Base-by-base conservation (phyloP, 2,329 filamentous ascomycete genomes). In the Arthrinium phaeospermum region DNA sequence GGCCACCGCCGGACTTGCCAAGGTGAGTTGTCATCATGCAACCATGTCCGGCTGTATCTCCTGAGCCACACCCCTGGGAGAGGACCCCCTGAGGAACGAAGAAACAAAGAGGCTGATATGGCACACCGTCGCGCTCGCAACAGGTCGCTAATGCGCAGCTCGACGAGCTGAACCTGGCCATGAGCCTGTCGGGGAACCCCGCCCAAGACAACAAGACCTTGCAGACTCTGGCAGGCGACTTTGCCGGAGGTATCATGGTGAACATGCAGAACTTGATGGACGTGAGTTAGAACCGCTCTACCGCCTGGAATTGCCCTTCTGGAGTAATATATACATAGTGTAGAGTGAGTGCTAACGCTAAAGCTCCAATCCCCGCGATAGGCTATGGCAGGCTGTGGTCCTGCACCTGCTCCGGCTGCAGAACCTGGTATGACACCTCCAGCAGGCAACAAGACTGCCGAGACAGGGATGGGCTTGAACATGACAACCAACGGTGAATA, bases 91-190 rank as follows among this genome's bases (percentile, higher is more conserved):
- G 13, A 68, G 27, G 67, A 16, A 7, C 27, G 45, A 22, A 47
- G 46, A n/a, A n/a, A 22, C 2, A 49, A n/a, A 16, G 4, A 47
- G 14, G 37, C 24, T 64, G 34, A 64, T 19, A 64, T 13, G 27
- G 7, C 16, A 19, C 34, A 16, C 8, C 13, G 10, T 41, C 10
- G 57, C 34, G 10, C n/a, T n/a, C 19, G n/a, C 30, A 1, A n/a
- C 8, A 81, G 81, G 37, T 82, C 76, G 64, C 57, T 37, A 45
- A 47, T 12, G 77, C 74, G 83, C 71, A 84, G 34, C 53, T 82
- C 79, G n/a, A 84, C 79, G 5, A 84, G 80, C 70, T 81, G 78
- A 5, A 79, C 77, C 49, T 76, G 13, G n/a, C 41, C 53, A 61
- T n/a, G 37, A 41, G 69, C 30, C 41, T 71, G 57, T 34, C 37